Evolutionary conservation across 345 rosid genomes (phyloP).

Genomic region (Hibiscus mutabilis): DNA sequence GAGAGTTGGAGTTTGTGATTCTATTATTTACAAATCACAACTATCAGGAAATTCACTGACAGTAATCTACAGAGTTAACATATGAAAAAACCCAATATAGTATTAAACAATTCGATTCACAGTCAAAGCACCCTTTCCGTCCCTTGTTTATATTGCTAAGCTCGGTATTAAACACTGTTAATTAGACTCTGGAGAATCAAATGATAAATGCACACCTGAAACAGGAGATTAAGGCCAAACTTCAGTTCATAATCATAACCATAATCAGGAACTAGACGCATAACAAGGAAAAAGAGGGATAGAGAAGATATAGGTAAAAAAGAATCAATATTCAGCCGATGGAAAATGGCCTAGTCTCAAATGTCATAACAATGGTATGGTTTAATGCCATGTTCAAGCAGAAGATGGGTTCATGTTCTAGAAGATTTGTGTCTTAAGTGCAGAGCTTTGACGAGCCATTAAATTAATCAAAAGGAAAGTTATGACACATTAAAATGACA

Average conservation of each 20-base stretch:
- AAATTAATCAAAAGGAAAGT: neutral
- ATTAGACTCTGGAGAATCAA: neutral
- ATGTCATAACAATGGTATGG: neutral
- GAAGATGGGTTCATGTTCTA: no score
- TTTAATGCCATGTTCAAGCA: neutral
- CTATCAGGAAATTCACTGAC: conserved; percentile 9
- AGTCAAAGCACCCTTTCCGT: conserved; percentile 10
- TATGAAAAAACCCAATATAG: conserved; percentile 12
- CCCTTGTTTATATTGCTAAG: neutral
- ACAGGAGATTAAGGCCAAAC: neutral
- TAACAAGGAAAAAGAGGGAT: neutral
- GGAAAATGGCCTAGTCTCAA: neutral
- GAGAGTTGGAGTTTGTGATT: neutral
- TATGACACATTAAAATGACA: neutral
- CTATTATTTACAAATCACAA: conserved; percentile 34
- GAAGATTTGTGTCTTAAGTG: neutral
- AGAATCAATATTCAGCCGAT: neutral
- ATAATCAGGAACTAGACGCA: neutral
- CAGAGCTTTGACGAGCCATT: neutral
- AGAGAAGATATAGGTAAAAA: neutral
- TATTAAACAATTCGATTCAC: conserved; percentile 23
- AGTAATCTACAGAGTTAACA: conserved; percentile 29
- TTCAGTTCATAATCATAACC: neutral
- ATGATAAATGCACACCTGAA: conserved; percentile 1
- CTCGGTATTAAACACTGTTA: neutral